Evolutionary conservation across 106 monocot species (phyloP), one percentile per base, ranked within the genome.

Genomic region (Acorus gramineus): DNA sequence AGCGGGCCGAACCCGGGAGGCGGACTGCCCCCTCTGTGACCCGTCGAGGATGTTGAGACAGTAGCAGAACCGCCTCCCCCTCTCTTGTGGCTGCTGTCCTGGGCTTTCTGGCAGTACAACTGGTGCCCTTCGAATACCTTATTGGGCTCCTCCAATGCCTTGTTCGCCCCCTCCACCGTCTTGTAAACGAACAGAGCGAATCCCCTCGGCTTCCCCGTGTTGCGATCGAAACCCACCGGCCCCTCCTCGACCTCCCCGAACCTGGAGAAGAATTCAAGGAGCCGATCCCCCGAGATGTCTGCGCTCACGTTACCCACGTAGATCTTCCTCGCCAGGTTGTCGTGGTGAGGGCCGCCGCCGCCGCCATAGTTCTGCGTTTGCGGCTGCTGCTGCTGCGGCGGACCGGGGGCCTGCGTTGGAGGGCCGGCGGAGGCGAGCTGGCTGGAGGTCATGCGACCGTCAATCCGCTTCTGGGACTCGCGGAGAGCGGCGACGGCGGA

Each of bases 181-280:
- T 71, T 77, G 65, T 92, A 98, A 1, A 98, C 87, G 55, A 98
- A 98, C 8, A 98, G 50, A 2, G 91, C 96, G 52, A 87, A 98
- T 9, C 96, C 96, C 67, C 80, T 87, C 0, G 84, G 78, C 60
- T 81, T 91, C 11, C 96, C 96, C 0, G 96, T 91, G 3, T 67
- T 63, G 10, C 88, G 80, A 67, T 98, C 96, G n/a, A 88, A 82
- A 6, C 96, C 96, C 12, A 98, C 12, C 0, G 96, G 91, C 0
- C 96, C 96, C 71, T 91, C 96, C 71, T 98, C 96, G 11, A 98
- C 84, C 79, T 98, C 96, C 13, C 96, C 96, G 60, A 63, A 98
- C 65, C 76, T 75, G 2, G 85, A 71, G 53, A 98, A 98, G 75
- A 91, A 98, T 11, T 77, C 71, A 42, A 68, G 73, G 1, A 98